Base-by-base conservation (phyloP, 768 basidiomycete genomes). In the Pholiota conissans region DNA sequence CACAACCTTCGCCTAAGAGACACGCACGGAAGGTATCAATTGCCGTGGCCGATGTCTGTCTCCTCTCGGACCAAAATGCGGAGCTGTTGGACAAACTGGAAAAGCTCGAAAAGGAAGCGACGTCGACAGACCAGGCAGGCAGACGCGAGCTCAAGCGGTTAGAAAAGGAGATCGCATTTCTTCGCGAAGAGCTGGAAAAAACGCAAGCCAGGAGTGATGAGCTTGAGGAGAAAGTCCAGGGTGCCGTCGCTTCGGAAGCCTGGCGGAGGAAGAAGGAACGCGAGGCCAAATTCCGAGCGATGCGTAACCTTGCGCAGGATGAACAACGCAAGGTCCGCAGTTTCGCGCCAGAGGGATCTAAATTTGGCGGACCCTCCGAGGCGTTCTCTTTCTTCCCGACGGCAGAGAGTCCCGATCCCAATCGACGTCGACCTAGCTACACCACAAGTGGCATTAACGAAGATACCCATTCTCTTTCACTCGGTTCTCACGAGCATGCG, bases 41-140 rank as follows among this genome's bases (percentile, higher is more conserved):
- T 54, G 84, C 87, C 3, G 84, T 85, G 1, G 73, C 80, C 14
- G 90, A 92, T 57, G 78, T 94, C 26, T 82, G 85, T 2, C 76
- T 82, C 6, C 82, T 94, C 40, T 82, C 89, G 0, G 89, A 91
- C 65, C 91, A 95, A 72, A 95, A 95, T 64, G 84, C 86, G 0
- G 91, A 94, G 61, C 84, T 95, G 14, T 73, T 90, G 3, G 72
- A 79, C 24, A 91, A 91, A 61, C 78, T 95, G 5, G 88, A 93
- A 71, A 80, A 81, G 58, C 79, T 95, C 9, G 89, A 94, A 67
- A 70, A 79, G 1, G 91, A 93, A 58, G 84, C 91, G 14, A 71
- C 70, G 10, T 80, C 81, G 42, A 78, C 87, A 2, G 91, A 94
- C 62, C 80, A 81, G 34, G 76, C 79, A 1, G 90, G 92, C 11